phyloP scores from a whole-genome alignment of 352 stramenopile genomes.

The Phytophthora fragariae region DNA sequence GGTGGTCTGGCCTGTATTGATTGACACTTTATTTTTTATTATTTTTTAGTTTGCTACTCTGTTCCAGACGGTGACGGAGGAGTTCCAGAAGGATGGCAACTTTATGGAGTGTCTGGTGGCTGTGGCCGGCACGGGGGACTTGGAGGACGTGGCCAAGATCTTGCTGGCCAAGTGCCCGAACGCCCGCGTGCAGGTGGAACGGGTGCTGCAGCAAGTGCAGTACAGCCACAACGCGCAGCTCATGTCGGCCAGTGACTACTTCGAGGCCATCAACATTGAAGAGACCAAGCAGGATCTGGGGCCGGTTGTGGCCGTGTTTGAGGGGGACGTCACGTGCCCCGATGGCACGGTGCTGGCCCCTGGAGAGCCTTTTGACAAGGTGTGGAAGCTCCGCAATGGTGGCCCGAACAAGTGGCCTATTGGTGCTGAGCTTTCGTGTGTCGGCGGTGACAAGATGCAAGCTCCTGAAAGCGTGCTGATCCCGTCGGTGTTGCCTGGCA shows the following conservation, averaged over 20 bases:
- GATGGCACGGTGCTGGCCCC: slow-evolving; percentile 83
- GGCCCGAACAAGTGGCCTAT: slow-evolving; percentile 78
- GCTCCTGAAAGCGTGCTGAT: slow-evolving; percentile 76
- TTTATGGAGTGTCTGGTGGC: slow-evolving; percentile 65
- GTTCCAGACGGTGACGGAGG: slow-evolving; percentile 68
- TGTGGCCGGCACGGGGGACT: slow-evolving; percentile 53
- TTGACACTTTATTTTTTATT: neutral
- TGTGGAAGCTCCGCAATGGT: slow-evolving; percentile 89
- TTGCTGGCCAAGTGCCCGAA: slow-evolving; percentile 81
- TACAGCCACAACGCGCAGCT: slow-evolving; percentile 74
- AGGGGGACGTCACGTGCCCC: slow-evolving; percentile 86
- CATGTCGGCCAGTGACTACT: slow-evolving; percentile 76
- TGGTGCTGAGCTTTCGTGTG: slow-evolving; percentile 71
- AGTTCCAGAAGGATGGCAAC: slow-evolving; percentile 66
- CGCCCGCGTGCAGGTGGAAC: slow-evolving; percentile 74
- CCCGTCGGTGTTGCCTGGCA: slow-evolving; percentile 68
- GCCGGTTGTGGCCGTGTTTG: slow-evolving; percentile 83
- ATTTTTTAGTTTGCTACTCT: slow-evolving; percentile 58
- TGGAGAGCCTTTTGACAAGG: slow-evolving; percentile 80
- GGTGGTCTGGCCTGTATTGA: neutral
- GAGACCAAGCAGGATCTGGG: slow-evolving; percentile 78
- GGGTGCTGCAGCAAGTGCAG: slow-evolving; percentile 77
- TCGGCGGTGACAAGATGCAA: slow-evolving; percentile 81
- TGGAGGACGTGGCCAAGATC: slow-evolving; percentile 80
- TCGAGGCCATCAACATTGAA: slow-evolving; percentile 73